Evolutionary conservation across 2,329 filamentous ascomycete genomes (phyloP), one percentile per base, ranked within the genome.

Genomic region (Ophiocordyceps sinensis): DNA sequence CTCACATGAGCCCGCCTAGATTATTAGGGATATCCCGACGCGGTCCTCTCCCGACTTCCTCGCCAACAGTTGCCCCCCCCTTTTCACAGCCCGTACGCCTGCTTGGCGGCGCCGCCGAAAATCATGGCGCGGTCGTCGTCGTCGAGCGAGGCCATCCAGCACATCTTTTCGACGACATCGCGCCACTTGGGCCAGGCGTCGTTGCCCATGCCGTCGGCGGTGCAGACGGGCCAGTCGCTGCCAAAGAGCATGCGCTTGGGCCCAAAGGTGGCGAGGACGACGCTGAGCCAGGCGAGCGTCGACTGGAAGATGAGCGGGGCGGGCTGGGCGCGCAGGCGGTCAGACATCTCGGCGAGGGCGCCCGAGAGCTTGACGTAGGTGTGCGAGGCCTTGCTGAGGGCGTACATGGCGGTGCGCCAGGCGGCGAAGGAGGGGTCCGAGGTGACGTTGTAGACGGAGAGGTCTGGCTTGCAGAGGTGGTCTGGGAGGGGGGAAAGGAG

Each of bases 341-440:
- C 66, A 3, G 77, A 71, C 61, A 95, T 78, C 62, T 94, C 85
- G 15, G 82, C 78, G 59, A 95, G 88, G 37, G 71, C 75, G 8
- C 89, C 89, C 0, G 83, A 89, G n/a, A 95, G 73, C 66, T 95
- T 94, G 73, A 95, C 84, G 65, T 82, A 93, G n/a, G 80, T 77
- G 39, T 68, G 71, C 38, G 68, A 63, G 55, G 74, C 75, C 44
- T 71, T 71, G 49, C 79, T 74, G 53, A 93, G 77, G 9, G 71
- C 67, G 51, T 74, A 74, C 54, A 94, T 77, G 45, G 77, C 70
- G 13, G 70, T 67, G 42, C 75, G 75, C 85, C 85, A 94, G 42
- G 73, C 72, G 43, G 71, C 60, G 58, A 82, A 87, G 23, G 70
- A 66, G 1, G 71, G 65, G 52, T 77, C 70, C 30, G 60, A 66